These are phyloP conservation scores for Echites panduratus DNA, from an alignment of 257 asterid species.

Conservation along the genomic window DNA sequence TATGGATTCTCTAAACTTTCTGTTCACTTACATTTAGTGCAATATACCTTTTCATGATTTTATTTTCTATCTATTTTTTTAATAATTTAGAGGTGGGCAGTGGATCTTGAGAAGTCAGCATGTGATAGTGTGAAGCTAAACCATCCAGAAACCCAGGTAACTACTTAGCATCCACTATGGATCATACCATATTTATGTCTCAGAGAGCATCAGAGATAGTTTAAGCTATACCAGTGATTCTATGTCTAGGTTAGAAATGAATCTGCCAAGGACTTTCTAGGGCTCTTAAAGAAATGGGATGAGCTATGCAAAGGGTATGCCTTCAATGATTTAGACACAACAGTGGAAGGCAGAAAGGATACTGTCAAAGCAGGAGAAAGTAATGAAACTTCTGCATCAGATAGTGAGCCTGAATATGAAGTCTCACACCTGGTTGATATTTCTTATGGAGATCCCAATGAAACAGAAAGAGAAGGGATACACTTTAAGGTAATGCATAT, in stretches of 20 bases:
- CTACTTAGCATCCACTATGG: slow-evolving; percentile 2
- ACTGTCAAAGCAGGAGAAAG: slow-evolving; percentile 29
- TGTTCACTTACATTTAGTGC: background rate
- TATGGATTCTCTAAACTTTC: background rate
- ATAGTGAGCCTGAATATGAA: slow-evolving; percentile 53
- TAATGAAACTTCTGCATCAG: slow-evolving; percentile 15
- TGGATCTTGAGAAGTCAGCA: slow-evolving; percentile 65
- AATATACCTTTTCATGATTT: background rate
- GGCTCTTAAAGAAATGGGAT: slow-evolving; percentile 71
- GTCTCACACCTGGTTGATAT: slow-evolving; percentile 50
- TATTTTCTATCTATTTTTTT: slow-evolving; percentile 1
- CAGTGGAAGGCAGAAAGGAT: slow-evolving; percentile 25
- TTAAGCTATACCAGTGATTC: background rate
- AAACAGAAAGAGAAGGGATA: slow-evolving; percentile 45
- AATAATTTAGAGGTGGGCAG: slow-evolving; percentile 77
- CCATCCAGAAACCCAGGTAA: slow-evolving; percentile 82
- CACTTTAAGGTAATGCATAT: slow-evolving; percentile 58
- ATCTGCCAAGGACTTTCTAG: slow-evolving; percentile 70
- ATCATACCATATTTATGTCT: background rate
- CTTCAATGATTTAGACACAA: slow-evolving; percentile 32
- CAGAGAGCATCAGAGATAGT: background rate
- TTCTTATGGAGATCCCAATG: slow-evolving; percentile 70
- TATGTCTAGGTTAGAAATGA: slow-evolving; percentile 68
- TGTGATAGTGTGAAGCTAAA: slow-evolving; percentile 76
- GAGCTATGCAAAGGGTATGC: slow-evolving; percentile 44